Evolutionary conservation across 2,329 filamentous ascomycete genomes (phyloP), one percentile per base, ranked within the genome.

Genomic region (Aulographum hederae): DNA sequence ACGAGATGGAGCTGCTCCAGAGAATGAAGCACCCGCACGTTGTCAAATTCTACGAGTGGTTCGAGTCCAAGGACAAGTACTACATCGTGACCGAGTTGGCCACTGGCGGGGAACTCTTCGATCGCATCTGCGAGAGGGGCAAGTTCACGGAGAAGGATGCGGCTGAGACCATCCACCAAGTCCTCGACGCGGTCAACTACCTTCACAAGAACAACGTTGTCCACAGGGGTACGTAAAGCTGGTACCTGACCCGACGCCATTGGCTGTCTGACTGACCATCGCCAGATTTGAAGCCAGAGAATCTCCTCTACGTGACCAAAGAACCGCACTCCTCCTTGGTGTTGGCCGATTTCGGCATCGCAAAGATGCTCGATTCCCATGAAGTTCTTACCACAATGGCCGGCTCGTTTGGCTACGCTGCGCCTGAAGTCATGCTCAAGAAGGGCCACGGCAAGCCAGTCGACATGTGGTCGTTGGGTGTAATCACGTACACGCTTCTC

Each of bases 51-150:
- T 78, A 89, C 44, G 89, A 98, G 55, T 98, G 89, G 86, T 98
- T 98, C 51, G 89, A 98, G 60, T 95, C 86, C 34, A 80, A 84
- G 84, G 89, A 98, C 64, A 98, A 98, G 63, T 98, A 93, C 62
- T 98, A 98, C 56, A 95, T 98, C 44, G 85, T 98, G 45, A 98
- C 89, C 19, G 78, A 98, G 56, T 67, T 98, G 34, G 89, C 89
- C 26, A 93, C 81, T 0, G 89, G 89, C 42, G 89, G 89, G 52
- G 89, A 98, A 60, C 61, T 98, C 39, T 98, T 98, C 55, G 89
- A 98, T 50, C 77, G 91, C 34, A 98, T 98, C 46, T 98, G 89
- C 60, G 85, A 95, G 50, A 80, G 91, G 56, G 91, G 89, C 45
- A 92, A 82, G 52, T 98, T 95, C 59, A 98, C 89, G 11, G 89